These are phyloP conservation scores for Bolboschoenoplectus hybrid DNA, from an alignment of 202 grass and related monocot genomes.

Conservation along the genomic window DNA sequence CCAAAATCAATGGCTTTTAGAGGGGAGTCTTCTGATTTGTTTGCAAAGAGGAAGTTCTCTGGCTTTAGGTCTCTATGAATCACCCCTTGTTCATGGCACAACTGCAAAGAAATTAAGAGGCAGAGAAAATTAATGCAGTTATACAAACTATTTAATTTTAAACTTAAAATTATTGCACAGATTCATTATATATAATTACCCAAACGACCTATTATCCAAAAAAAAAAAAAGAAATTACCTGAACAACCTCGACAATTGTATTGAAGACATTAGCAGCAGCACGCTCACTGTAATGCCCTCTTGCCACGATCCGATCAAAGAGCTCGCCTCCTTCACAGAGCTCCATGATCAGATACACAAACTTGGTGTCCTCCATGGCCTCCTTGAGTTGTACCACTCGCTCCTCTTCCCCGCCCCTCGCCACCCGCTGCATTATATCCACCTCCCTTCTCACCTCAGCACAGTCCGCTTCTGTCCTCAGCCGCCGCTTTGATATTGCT, in stretches of 20 bases:
- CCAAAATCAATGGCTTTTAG: constrained; percentile 94
- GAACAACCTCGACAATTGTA: constrained; percentile 81
- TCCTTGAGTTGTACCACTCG: constrained; percentile 68
- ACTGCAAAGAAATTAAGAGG: constrained; percentile 33
- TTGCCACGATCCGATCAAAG: constrained; percentile 55
- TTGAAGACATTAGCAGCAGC: constrained; percentile 69
- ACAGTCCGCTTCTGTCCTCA: constrained; percentile 54
- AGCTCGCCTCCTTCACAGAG: constrained; percentile 53
- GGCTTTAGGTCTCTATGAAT: constrained; percentile 93
- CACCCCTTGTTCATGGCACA: constrained; percentile 76
- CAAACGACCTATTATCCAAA: no score
- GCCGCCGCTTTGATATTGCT: constrained; percentile 58
- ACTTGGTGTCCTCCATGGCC: constrained; percentile 65
- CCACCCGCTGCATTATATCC: constrained; percentile 62
- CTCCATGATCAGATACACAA: constrained; percentile 52
- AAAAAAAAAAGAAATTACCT: constrained; percentile 36
- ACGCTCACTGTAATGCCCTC: constrained; percentile 65
- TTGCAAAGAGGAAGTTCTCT: constrained; percentile 84
- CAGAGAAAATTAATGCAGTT: neutral
- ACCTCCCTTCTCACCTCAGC: constrained; percentile 76
- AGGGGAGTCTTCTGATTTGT: constrained; percentile 66
- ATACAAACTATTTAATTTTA: neutral
- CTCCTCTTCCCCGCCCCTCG: constrained; percentile 46
- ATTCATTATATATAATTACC: neutral
- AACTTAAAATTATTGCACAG: neutral